A percentile compares a stretch with the other conserved stretches of the same genome.
phyloP scores from a whole-genome alignment of 2,329 filamentous ascomycete species.

The Aureobasidium melanogenum region DNA sequence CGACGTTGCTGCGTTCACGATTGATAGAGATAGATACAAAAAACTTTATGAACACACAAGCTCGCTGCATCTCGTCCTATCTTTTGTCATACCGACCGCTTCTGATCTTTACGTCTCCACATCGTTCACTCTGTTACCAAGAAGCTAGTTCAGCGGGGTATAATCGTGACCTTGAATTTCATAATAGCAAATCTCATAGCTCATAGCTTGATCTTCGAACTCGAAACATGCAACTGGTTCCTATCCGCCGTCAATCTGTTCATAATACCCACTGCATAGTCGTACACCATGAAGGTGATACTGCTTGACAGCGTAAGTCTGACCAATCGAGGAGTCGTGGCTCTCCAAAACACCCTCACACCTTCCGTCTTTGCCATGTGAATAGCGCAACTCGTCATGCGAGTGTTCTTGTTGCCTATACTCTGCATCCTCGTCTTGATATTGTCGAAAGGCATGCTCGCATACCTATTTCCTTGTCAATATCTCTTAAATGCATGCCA shows the following conservation, averaged over 20 bases:
- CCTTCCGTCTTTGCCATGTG: conserved; percentile 9
- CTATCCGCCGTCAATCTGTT: background rate
- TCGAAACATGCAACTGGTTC: background rate
- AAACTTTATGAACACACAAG: background rate
- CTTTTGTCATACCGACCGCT: background rate
- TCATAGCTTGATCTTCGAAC: background rate
- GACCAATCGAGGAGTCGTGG: conserved; percentile 11
- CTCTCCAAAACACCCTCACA: conserved; percentile 11
- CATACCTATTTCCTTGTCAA: background rate
- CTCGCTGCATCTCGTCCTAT: background rate
- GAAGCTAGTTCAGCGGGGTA: too few species aligned
- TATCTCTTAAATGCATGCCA: background rate
- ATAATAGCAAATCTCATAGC: too few species aligned
- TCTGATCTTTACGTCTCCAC: too few species aligned
- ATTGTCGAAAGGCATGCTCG: conserved; percentile 20
- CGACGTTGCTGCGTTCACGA: background rate
- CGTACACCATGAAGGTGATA: conserved; percentile 13
- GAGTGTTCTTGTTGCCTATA: conserved; percentile 20
- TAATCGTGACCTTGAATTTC: too few species aligned
- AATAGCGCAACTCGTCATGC: conserved; percentile 6
- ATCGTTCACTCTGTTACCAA: too few species aligned
- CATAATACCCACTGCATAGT: background rate
- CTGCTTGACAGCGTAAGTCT: conserved; percentile 12
- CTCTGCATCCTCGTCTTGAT: conserved; percentile 21
- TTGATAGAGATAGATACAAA: background rate